A percentile compares a stretch with the other conserved stretches of the same genome.
Evolutionary conservation across 805 yeast genomes (phyloP).

Genomic region (Candida morakotiae): DNA sequence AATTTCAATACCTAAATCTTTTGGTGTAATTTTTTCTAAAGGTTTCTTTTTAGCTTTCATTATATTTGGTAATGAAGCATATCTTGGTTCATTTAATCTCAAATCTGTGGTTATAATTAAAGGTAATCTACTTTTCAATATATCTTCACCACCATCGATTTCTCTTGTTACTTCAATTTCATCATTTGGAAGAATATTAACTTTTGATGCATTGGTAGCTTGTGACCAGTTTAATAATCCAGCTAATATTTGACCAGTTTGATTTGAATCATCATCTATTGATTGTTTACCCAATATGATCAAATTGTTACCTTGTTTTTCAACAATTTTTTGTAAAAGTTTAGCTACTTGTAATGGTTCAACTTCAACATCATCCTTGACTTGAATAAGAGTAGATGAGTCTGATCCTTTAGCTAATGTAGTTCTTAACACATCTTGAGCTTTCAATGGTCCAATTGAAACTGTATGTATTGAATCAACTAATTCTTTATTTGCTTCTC

Average conservation of each 20-base stretch:
- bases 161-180: constrained; percentile 78
- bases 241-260: constrained; percentile 95
- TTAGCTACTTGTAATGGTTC: constrained; percentile 93
- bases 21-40: constrained; percentile 55
- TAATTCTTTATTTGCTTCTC: constrained; percentile 55
- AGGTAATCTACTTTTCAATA: constrained; percentile 74
- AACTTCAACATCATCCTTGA: constrained; percentile 60
- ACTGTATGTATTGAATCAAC: constrained; percentile 89
- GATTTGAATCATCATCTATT: constrained; percentile 91
- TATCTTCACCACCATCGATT: constrained; percentile 92
- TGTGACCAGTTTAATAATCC: constrained; percentile 94
- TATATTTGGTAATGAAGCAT: constrained; percentile 91
- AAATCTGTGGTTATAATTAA: constrained; percentile 87
- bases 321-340: constrained; percentile 68
- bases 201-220: constrained; percentile 91
- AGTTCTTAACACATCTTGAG: constrained; percentile 83
- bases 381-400: constrained; percentile 74
- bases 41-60: constrained; percentile 99
- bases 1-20: constrained; percentile 68
- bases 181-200: constrained; percentile 50
- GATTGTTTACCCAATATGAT: constrained; percentile 94
- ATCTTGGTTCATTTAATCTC: constrained; percentile 91
- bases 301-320: constrained; percentile 67
- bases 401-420: constrained; percentile 96
- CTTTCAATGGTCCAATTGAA: constrained; percentile 80